Conservation (phyloP, 2,329 filamentous ascomycete genomes). For the Colletotrichum destructivum region DNA sequence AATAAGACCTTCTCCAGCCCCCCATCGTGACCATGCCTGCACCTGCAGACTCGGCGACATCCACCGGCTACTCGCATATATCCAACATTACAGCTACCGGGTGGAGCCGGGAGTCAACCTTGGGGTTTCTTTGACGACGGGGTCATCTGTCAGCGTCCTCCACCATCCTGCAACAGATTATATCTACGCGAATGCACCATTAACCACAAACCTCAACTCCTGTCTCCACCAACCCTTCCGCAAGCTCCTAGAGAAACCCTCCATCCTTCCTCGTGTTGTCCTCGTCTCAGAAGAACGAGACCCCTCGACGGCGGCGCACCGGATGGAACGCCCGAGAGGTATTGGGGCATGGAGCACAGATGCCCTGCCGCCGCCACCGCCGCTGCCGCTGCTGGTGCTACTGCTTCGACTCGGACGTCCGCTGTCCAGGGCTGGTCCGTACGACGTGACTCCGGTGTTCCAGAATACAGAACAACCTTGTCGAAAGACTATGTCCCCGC, state of each 20-base stretch:
- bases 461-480: conserved; percentile 26
- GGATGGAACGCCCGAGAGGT: conserved; percentile 22
- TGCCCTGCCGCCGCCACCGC: background rate
- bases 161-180: conserved; percentile 32
- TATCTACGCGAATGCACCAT: conserved; percentile 31
- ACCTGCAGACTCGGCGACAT: conserved; percentile 28
- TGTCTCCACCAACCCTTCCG: conserved; percentile 27
- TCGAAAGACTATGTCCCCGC: conserved; percentile 2
- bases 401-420: conserved; percentile 1
- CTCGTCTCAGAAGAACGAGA: conserved; percentile 23
- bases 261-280: conserved; percentile 10
- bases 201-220: conserved; percentile 13
- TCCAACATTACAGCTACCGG: too few species aligned
- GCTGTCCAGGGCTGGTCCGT: conserved; percentile 1
- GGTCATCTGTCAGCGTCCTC: conserved; percentile 21
- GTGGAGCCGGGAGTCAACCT: background rate
- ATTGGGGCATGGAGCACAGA: background rate
- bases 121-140: conserved; percentile 20
- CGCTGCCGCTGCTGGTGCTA: background rate
- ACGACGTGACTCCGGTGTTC: conserved; percentile 31
- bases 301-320: conserved; percentile 15
- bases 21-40: conserved; percentile 26
- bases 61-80: conserved; percentile 6
- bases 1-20: conserved; percentile 11
- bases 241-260: conserved; percentile 31